phyloP scores from a whole-genome alignment of 2,329 filamentous ascomycete species.

The Rachicladosporium sp. region DNA sequence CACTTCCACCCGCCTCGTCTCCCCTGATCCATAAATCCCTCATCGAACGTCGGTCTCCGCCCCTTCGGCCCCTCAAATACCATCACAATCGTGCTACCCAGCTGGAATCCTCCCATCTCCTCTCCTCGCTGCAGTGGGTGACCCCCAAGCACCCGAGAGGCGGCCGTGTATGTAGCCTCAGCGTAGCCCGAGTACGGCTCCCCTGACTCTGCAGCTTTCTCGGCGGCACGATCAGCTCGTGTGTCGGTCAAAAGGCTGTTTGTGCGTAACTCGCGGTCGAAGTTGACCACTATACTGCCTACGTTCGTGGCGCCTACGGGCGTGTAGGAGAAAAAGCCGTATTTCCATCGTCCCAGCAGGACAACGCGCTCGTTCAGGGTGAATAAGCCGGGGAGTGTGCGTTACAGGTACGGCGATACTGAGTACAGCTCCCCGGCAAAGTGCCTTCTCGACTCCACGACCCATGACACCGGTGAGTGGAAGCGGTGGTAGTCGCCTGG shows the following conservation, averaged over 20 bases:
- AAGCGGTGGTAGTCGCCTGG: slow-evolving; percentile 98
- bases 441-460: slow-evolving; percentile 87
- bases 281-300: slow-evolving; percentile 92
- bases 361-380: slow-evolving; percentile 94
- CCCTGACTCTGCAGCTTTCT: slow-evolving; percentile 60
- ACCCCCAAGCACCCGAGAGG: slow-evolving; percentile 66
- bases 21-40: slow-evolving; percentile 42
- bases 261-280: slow-evolving; percentile 84
- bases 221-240: slow-evolving; percentile 73
- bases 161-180: slow-evolving; percentile 75
- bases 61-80: slow-evolving; percentile 87
- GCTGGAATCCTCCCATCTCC: slow-evolving; percentile 96
- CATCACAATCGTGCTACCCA: slow-evolving; percentile 87
- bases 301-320: slow-evolving; percentile 97
- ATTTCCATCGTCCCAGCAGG: slow-evolving; percentile 84
- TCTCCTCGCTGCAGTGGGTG: slow-evolving; percentile 77
- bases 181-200: slow-evolving; percentile 83
- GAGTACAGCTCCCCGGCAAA: slow-evolving; percentile 94
- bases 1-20: slow-evolving; percentile 63
- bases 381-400: slow-evolving; percentile 84
- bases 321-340: slow-evolving; percentile 93
- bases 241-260: slow-evolving; percentile 91
- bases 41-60: slow-evolving; percentile 42
- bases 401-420: slow-evolving; percentile 88
- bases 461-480: slow-evolving; percentile 90